These are phyloP conservation scores for Cymbidium sinense DNA, from an alignment of 106 monocot genomes.

Conservation along the genomic window DNA sequence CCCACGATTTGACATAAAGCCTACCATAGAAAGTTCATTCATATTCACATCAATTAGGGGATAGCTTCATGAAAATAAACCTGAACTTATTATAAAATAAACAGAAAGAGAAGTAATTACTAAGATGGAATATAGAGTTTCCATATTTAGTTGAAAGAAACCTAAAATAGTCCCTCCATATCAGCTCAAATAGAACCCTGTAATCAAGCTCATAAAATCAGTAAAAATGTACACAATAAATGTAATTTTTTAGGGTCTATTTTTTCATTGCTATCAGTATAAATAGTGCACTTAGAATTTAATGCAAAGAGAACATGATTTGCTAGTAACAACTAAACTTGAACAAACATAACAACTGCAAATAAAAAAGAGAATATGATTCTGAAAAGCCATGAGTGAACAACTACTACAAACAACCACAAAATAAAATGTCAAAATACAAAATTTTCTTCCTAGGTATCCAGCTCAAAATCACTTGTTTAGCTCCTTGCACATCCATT, in stretches of 20 bases:
- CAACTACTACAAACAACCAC: no score
- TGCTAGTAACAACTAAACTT: no score
- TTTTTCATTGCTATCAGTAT: not conserved
- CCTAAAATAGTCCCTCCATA: slow-evolving; percentile 98
- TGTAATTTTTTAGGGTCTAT: not conserved
- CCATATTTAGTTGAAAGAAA: slow-evolving; percentile 82
- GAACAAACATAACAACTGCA: no score
- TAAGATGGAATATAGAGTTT: no score
- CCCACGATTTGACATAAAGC: slow-evolving; percentile 96
- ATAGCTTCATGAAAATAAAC: slow-evolving; percentile 31
- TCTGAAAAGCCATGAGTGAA: no score
- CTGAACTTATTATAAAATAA: not conserved
- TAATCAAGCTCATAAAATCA: slow-evolving; percentile 15
- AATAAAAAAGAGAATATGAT: no score
- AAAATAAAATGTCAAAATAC: no score
- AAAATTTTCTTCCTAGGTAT: no score
- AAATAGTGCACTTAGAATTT: no score
- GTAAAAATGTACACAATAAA: not conserved
- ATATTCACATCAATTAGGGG: slow-evolving; percentile 96
- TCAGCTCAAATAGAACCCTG: slow-evolving; percentile 98
- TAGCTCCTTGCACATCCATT: no score
- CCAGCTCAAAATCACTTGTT: no score
- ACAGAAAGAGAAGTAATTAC: slow-evolving; percentile 21
- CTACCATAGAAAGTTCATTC: slow-evolving; percentile 79
- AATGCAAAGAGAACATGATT: no score